Base-by-base conservation (phyloP, 2,329 filamentous ascomycete species). In the Botrytis byssoidea region DNA sequence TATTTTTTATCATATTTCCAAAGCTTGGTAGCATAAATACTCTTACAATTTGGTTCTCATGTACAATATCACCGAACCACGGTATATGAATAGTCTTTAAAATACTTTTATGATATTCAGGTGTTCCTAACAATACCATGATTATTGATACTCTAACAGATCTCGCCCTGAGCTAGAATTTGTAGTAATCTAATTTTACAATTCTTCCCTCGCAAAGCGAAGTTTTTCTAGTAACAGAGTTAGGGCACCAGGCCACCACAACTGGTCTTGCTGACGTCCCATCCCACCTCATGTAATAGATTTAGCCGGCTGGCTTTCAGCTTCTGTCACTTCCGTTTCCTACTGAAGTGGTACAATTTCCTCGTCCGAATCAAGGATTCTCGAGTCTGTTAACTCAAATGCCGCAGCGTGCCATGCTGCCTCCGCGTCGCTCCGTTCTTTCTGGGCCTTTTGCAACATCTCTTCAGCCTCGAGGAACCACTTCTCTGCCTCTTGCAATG, bases 221-320 rank as follows among this genome's bases (percentile, higher is more conserved):
- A 59, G 55, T 35, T 8, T 5, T 9, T 29, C 29, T 22, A 10
- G 35, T 14, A 16, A 18, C 4, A 18, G n/a, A 57, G 0, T 29
- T 1, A 57, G 18, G 14, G 1, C n/a, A 0, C 7, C n/a, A 57
- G 3, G n/a, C n/a, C 4, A 9, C 14, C n/a, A 57, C 10, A 55
- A n/a, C 25, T 3, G 16, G 12, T 16, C 7, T 55, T 4, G 4
- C 25, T 55, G 25, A n/a, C 25, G 4, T 55, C 48, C 12, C 25
- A 55, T 5, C 2, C 25, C n/a, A 18, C n/a, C 7, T 57, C 51
- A 18, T 57, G 12, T 55, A 55, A 16, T n/a, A 12, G 1, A n/a
- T 6, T n/a, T 12, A 16, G 48, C n/a, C n/a, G 4, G 51, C 7
- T 16, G 6, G 7, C n/a, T 18, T 29, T 29, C n/a, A 18, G 14